Base-by-base conservation (phyloP, 2,329 filamentous ascomycete genomes). In the Sarocladium brachiariae region DNA sequence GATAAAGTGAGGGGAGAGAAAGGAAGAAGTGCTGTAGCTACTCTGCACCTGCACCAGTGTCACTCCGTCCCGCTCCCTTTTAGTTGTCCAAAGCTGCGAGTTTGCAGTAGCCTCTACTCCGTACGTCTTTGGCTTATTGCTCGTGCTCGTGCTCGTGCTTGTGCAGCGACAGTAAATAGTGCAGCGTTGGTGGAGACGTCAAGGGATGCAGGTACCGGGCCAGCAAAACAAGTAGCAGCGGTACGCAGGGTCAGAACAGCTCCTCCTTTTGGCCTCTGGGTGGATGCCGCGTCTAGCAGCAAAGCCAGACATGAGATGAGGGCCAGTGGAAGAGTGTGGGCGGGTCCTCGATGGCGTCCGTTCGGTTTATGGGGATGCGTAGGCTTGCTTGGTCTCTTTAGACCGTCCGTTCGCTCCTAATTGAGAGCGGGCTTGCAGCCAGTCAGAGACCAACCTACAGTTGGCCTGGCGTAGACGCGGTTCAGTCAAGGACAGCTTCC, bases 391-490 rank as follows among this genome's bases (percentile, higher is more conserved):
- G 33, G 33, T 39, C 11, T 39, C 35, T 18, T 19, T 39, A 8
- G 35, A 13, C 33, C 16, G 13, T 21, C 18, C 35, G n/a, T 39
- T 45, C 39, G 39, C 19, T 45, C 39, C 24, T 19, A 39, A 39
- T 16, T 21, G 16, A 21, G 35, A 16, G 16, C 18, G 35, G 35
- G n/a, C 35, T 39, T 21, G 35, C 35, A 39, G 35, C 18, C 18
- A 18, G 35, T 21, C 18, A 21, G 35, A 21, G 35, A 27, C 39
- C 39, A 45, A 27, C 39, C 39, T 23, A 45, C 23, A 45, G 39
- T 45, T 23, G 39, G 39, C 39, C 39, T 45, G 39, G 39, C 39
- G 39, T 27, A n/a, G 24, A 45, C 21, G 39, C 39, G 21, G 39
- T 30, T 18, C 13, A 45, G 4, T 45, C 21, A 30, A 10, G 39